phyloP scores from a whole-genome alignment of 2,329 filamentous ascomycete genomes.

The Furcasterigmium furcatum region DNA sequence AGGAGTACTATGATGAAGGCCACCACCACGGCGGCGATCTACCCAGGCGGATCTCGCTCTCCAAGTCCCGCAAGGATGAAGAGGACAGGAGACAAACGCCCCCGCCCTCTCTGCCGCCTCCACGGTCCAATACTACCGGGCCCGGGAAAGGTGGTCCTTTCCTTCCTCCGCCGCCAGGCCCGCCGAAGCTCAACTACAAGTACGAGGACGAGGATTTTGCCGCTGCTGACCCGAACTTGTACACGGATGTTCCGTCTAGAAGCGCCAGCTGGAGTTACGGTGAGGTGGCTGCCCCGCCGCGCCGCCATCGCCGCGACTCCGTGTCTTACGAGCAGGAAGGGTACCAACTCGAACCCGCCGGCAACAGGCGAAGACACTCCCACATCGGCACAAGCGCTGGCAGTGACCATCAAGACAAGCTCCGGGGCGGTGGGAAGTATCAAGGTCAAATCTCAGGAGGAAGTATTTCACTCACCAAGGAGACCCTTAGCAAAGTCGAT shows the following conservation, averaged over 20 bases:
- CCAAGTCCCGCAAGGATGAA: conserved; percentile 29
- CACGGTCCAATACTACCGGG: not conserved
- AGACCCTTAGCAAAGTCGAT: conserved; percentile 48
- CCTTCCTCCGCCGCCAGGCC: conserved; percentile 20
- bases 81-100: conserved; percentile 47
- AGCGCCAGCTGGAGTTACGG: conserved; percentile 26
- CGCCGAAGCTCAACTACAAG: conserved; percentile 17
- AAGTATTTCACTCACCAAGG: conserved; percentile 48
- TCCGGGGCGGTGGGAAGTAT: conserved; percentile 43
- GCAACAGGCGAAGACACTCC: conserved; percentile 33
- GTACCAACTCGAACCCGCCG: conserved; percentile 37
- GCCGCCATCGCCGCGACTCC: conserved; percentile 22
- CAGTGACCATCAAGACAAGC: conserved; percentile 37
- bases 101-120: conserved; percentile 32
- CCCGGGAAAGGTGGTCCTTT: conserved; percentile 17
- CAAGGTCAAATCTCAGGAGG: conserved; percentile 36
- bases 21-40: conserved; percentile 12
- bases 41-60: conserved; percentile 33
- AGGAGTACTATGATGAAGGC: conserved; percentile 38
- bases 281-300: conserved; percentile 27
- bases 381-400: conserved; percentile 33
- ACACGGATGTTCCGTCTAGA: conserved; percentile 33
- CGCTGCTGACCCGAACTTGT: conserved; percentile 21
- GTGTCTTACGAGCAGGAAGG: conserved; percentile 32
- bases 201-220: conserved; percentile 36